Base-by-base conservation (phyloP, 257 asterid genomes). In the Lavandula angustifolia region DNA sequence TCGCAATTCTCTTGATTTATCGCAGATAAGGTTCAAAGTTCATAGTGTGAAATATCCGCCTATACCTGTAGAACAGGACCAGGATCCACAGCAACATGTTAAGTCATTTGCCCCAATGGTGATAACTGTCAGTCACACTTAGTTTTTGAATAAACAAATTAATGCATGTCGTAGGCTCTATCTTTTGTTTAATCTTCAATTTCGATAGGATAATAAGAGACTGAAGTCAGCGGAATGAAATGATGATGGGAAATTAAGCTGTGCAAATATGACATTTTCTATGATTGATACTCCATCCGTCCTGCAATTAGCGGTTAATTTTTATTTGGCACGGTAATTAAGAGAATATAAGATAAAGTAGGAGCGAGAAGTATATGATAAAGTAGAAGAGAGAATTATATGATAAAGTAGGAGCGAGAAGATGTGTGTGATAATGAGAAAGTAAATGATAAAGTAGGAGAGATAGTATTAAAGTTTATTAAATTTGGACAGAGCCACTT, bases 41-140 rank as follows among this genome's bases (percentile, higher is more conserved):
- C 78, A 76, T 62, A 47, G 27, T 62, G 75, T 92, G 64, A 78
- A 69, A 51, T 92, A 82, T 77, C 95, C 95, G 18, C 72, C 94
- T 27, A 9, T 84, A 69, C 97, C 99, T 46, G 33, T 84, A 35
- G 88, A 83, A 61, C 86, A 79, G 64, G 85, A 54, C 35, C 56
- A 47, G 3, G 86, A 71, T 44, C 67, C 76, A 8, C 78, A 56
- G 56, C 11, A 62, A 33, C 70, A 4, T 55, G 8, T 14, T 18
- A 79, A 79, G 76, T 78, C 75, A 52, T 76, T 82, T 72, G 81
- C 87, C 18, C 84, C 84, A 47, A 79, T 82, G 87, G 82, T 79
- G 67, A 52, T 82, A 72, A 74, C 64, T 41, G 87, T 82, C 76
- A 79, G 84, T 65, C 56, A 3, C n/a, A 4, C 64, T 51, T 64